A percentile compares a stretch with the other conserved stretches of the same genome.
Evolutionary conservation across 169 alveolate species (phyloP).

Genomic region (Cryptosporidium parvum): DNA sequence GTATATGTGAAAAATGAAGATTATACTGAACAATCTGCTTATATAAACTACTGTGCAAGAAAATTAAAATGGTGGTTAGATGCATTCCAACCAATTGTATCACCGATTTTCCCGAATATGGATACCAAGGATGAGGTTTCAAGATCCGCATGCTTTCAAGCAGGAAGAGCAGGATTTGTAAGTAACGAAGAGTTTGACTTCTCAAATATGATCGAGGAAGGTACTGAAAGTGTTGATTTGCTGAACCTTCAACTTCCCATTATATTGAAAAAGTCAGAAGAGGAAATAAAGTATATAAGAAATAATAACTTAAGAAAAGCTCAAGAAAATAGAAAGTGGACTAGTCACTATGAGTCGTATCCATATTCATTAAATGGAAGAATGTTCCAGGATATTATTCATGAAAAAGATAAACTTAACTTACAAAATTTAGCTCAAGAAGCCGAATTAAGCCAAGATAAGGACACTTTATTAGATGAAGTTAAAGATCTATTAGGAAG

Average conservation of each 20-base stretch:
- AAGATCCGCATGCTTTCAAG: conserved; percentile 44
- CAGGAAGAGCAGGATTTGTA: conserved; percentile 72
- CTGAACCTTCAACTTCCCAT: conserved; percentile 58
- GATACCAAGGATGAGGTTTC: conserved; percentile 22
- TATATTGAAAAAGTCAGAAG: conserved; percentile 2
- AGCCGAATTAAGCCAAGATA: neutral
- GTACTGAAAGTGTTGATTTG: conserved; percentile 44
- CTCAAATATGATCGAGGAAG: conserved; percentile 61
- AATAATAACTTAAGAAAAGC: conserved; percentile 28
- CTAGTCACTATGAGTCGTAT: conserved; percentile 15
- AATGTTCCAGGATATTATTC: no score
- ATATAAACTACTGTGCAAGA: conserved; percentile 12
- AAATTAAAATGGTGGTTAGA: conserved; percentile 36
- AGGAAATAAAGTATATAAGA: conserved; percentile 38
- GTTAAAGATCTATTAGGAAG: neutral
- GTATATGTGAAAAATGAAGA: conserved; percentile 9
- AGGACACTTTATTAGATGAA: neutral
- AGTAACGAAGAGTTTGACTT: conserved; percentile 57
- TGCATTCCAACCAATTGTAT: conserved; percentile 2
- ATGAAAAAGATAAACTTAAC: neutral
- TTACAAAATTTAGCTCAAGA: neutral
- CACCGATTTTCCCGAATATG: conserved; percentile 18
- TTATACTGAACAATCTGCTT: conserved; percentile 27
- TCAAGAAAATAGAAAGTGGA: conserved; percentile 47
- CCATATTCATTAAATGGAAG: neutral